Percentiles rank a stretch among this genome's conserved stretches.
Evolutionary conservation across 345 rosid genomes (phyloP).

Genomic region (Arabis alpina): DNA sequence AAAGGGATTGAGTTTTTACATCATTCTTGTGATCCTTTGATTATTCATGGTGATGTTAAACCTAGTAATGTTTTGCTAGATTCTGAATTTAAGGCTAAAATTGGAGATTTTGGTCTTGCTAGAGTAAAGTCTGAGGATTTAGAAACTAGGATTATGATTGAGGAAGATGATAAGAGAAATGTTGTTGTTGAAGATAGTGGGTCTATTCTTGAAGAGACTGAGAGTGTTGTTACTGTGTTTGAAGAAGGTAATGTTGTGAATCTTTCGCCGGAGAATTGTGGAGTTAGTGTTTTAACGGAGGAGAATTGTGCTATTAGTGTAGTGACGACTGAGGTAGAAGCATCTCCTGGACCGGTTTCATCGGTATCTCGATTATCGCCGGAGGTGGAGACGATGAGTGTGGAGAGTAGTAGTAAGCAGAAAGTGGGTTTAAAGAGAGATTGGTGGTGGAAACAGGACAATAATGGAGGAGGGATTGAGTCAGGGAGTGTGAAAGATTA

Average conservation of each 20-base stretch:
- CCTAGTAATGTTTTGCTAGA: slow-evolving; percentile 71
- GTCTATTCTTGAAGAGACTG: slow-evolving; percentile 71
- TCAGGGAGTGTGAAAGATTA: slow-evolving; percentile 80
- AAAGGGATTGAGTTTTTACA: slow-evolving; percentile 84
- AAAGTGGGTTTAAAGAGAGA: slow-evolving; percentile 59
- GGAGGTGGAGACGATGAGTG: slow-evolving; percentile 51
- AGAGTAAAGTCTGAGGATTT: slow-evolving; percentile 62
- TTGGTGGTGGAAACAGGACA: slow-evolving; percentile 88
- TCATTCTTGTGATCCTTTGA: slow-evolving; percentile 54
- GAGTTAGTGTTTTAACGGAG: slow-evolving; percentile 43
- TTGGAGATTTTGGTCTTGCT: slow-evolving; percentile 81
- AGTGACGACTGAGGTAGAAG: slow-evolving; percentile 5
- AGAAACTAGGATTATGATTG: slow-evolving; percentile 37
- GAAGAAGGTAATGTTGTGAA: slow-evolving; percentile 53
- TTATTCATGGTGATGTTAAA: slow-evolving; percentile 74
- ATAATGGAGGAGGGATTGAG: slow-evolving; percentile 50
- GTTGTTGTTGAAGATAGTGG: slow-evolving; percentile 60
- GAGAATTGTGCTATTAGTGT: slow-evolving; percentile 32
- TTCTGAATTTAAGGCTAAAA: slow-evolving; percentile 61
- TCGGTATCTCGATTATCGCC: slow-evolving; percentile 44
- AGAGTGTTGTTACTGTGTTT: slow-evolving; percentile 61
- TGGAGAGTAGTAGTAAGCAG: slow-evolving; percentile 49
- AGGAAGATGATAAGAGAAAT: slow-evolving; percentile 42
- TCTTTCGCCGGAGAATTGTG: slow-evolving; percentile 60
- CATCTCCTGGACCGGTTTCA: not conserved